phyloP scores from a whole-genome alignment of 2,329 filamentous ascomycete species.

The Diplocarpon rosae region DNA sequence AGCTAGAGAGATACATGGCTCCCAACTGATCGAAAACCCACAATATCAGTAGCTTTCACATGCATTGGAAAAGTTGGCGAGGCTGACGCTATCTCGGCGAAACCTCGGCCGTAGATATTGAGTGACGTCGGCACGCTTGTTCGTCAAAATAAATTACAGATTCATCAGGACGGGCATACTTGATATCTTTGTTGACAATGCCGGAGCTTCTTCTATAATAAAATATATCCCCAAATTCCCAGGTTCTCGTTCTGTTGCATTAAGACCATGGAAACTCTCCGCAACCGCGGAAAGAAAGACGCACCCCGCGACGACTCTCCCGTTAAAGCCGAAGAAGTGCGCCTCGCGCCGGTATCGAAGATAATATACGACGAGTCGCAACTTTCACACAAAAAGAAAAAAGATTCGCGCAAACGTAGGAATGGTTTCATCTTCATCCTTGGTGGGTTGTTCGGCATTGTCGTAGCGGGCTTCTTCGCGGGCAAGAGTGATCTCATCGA shows the following conservation, averaged over 20 bases:
- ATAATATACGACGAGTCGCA: conserved; percentile 23
- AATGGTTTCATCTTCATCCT: conserved; percentile 77
- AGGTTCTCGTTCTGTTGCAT: neutral
- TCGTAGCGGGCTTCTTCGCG: conserved; percentile 84
- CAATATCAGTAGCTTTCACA: conserved; percentile 1
- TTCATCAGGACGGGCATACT: neutral
- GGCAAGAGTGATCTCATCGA: conserved; percentile 83
- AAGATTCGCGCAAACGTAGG: conserved; percentile 39
- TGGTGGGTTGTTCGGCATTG: conserved; percentile 79
- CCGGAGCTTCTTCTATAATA: neutral
- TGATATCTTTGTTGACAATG: neutral
- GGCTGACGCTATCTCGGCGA: neutral
- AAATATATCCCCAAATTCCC: neutral
- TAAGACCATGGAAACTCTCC: conserved; percentile 11
- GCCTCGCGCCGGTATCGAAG: conserved; percentile 39
- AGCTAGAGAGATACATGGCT: neutral
- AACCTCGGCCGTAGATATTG: neutral
- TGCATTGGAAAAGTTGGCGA: neutral
- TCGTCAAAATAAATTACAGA: too few relatives aligned
- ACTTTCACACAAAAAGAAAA: conserved; percentile 17
- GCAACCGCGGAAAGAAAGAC: conserved; percentile 17
- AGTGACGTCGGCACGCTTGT: neutral
- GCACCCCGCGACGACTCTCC: conserved; percentile 13
- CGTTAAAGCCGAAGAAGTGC: conserved; percentile 32
- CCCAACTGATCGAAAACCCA: neutral